These are phyloP conservation scores for Botrytis fragariae DNA, from an alignment of 2,329 filamentous ascomycete genomes.

Conservation along the genomic window DNA sequence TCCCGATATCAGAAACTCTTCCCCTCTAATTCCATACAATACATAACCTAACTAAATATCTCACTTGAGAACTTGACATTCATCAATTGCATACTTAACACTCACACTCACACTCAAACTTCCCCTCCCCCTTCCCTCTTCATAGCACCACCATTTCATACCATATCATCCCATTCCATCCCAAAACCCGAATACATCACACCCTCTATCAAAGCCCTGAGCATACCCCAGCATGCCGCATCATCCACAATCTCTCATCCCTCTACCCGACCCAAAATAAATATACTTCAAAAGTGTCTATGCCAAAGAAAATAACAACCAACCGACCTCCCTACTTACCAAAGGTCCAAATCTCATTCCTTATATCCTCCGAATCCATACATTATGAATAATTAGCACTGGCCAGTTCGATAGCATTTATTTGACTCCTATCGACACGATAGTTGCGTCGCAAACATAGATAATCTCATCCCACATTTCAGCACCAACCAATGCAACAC, in stretches of 20 bases:
- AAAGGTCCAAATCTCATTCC: neutral
- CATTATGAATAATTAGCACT: neutral
- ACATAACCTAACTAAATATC: neutral
- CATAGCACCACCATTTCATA: neutral
- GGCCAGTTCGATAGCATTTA: neutral
- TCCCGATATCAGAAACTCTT: rapidly evolving
- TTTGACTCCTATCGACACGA: neutral
- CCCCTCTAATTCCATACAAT: neutral
- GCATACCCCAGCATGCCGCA: neutral
- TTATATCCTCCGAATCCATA: neutral
- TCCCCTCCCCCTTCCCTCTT: neutral
- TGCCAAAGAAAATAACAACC: neutral
- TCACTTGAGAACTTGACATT: neutral
- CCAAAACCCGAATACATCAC: neutral
- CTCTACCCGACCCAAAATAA: neutral
- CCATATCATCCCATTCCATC: neutral
- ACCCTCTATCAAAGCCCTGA: neutral
- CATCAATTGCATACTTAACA: neutral
- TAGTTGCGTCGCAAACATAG: neutral
- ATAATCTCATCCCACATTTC: neutral
- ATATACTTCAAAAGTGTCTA: neutral
- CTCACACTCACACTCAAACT: neutral
- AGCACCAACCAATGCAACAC: neutral
- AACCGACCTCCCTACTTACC: neutral
- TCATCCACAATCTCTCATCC: neutral